phyloP scores from a whole-genome alignment of 208 protist species.

The Trypanosoma conorhini region DNA sequence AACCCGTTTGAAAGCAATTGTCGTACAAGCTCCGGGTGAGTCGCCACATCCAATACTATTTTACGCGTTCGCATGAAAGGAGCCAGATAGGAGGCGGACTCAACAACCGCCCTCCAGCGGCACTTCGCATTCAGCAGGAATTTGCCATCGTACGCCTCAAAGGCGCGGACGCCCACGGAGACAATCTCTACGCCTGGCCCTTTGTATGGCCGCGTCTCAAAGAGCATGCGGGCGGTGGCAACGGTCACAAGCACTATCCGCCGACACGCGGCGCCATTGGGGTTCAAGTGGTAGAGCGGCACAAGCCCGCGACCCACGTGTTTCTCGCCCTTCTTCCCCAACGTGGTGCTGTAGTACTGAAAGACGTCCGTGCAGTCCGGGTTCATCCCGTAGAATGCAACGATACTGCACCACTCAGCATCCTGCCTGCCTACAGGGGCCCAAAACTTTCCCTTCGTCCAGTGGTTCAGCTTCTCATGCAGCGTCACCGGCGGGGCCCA shows the following conservation, averaged over 20 bases:
- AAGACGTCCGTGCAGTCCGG: slow-evolving; percentile 37
- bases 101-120: slow-evolving; percentile 85
- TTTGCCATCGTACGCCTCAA: slow-evolving; percentile 83
- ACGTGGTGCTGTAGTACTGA: slow-evolving; percentile 32
- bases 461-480: slow-evolving; percentile 82
- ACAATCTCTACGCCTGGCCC: slow-evolving; percentile 91
- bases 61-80: slow-evolving; percentile 54
- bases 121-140: slow-evolving; percentile 69
- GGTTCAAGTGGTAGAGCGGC: slow-evolving; percentile 87
- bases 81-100: slow-evolving; percentile 76
- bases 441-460: slow-evolving; percentile 88
- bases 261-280: slow-evolving; percentile 61
- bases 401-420: slow-evolving; percentile 68
- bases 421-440: slow-evolving; percentile 61
- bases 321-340: slow-evolving; percentile 1
- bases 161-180: slow-evolving; percentile 74
- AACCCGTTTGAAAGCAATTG: slow-evolving; percentile 73
- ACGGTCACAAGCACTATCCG: slow-evolving; percentile 86
- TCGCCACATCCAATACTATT: slow-evolving; percentile 42
- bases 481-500: slow-evolving; percentile 40
- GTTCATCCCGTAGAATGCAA: slow-evolving; percentile 77
- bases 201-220: slow-evolving; percentile 81
- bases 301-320: slow-evolving; percentile 40
- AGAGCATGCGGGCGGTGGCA: slow-evolving; percentile 64
- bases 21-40: slow-evolving; percentile 48